Base-by-base conservation (phyloP, 1,139 yeast genomes). In the Suhomyces ambrosiae region DNA sequence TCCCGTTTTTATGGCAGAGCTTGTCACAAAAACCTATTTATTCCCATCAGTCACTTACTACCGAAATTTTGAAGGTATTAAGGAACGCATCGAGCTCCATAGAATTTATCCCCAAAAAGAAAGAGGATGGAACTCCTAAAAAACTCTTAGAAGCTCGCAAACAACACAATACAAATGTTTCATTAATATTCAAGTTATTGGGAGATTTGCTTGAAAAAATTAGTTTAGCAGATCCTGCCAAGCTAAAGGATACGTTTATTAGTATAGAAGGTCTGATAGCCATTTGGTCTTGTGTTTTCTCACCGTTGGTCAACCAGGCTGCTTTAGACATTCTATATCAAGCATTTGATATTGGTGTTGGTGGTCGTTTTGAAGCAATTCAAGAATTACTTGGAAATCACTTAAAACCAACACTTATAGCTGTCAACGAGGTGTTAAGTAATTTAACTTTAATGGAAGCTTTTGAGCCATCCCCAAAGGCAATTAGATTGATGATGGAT, bases 391-490 rank as follows among this genome's bases (percentile, higher is more conserved):
- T 89, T 22, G 61, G 60, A 10, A 54, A 62, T 10, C 69, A 78
- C 45, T 47, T 65, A n/a, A 49, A 72, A 7, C 55, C 67, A 4
- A 75, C 79, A 27, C 56, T 82, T 13, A 50, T 45, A 21, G 80
- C 82, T 2, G 73, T 80, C 37, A 71, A 69, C 36, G 58, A 58
- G 6, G 76, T 78, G 21, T 53, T 84, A 36, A 53, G 62, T 2
- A 63, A 63, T 26, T 66, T 84, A 32, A 72, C 74, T 4, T 49
- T 56, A 4, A 61, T 80, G 45, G 72, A 69, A 23, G 76, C 79
- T 30, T 84, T 71, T 52, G 89, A 86, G 40, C 89, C 92, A 2
- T 80, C 86, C 45, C 90, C 92, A 2, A 79, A 85, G 48, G 82
- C 85, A 1, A 79, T 87, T 3, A 72, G 86, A 52, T 79, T 88